phyloP scores from a whole-genome alignment of 2,329 filamentous ascomycete genomes.

The Aspergillus viridinutans region DNA sequence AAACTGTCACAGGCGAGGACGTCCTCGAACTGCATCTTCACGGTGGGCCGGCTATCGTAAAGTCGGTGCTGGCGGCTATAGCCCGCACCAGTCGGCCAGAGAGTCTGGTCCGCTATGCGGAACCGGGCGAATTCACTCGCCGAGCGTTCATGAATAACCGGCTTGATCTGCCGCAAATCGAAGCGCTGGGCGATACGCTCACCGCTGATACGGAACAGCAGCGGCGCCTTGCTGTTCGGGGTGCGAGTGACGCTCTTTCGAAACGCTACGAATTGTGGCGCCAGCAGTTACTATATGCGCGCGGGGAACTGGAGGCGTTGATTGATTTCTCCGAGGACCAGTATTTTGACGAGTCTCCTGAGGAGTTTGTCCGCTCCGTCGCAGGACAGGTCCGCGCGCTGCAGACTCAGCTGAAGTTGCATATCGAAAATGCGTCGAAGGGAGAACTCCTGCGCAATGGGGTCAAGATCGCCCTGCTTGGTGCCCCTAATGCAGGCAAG shows the following conservation, averaged over 20 bases:
- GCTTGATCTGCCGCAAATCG: constrained; percentile 79
- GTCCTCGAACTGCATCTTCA: constrained; percentile 93
- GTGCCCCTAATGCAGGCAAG: constrained; percentile 91
- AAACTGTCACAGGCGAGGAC: constrained; percentile 87
- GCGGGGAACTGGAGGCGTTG: constrained; percentile 87
- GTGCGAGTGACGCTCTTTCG: constrained; percentile 66
- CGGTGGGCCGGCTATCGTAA: constrained; percentile 82
- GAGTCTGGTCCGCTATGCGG: constrained; percentile 70
- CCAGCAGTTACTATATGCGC: constrained; percentile 67
- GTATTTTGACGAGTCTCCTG: constrained; percentile 85
- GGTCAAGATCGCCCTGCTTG: constrained; percentile 79
- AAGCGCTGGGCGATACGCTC: constrained; percentile 59
- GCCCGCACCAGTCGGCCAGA: constrained; percentile 37
- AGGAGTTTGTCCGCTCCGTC: constrained; percentile 67
- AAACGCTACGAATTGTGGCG: constrained; percentile 81
- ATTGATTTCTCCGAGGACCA: constrained; percentile 98
- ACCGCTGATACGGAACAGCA: constrained; percentile 83
- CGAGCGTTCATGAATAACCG: constrained; percentile 85
- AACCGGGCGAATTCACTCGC: constrained; percentile 91
- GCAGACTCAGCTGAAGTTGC: constrained; percentile 58
- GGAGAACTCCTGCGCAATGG: constrained; percentile 81
- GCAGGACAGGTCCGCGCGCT: constrained; percentile 60
- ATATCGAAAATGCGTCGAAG: constrained; percentile 72
- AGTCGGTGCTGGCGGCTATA: constrained; percentile 77
- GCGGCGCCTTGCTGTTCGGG: constrained; percentile 76